Base-by-base conservation (phyloP, 305 asterid genomes). In the Fraxinus platypoda region DNA sequence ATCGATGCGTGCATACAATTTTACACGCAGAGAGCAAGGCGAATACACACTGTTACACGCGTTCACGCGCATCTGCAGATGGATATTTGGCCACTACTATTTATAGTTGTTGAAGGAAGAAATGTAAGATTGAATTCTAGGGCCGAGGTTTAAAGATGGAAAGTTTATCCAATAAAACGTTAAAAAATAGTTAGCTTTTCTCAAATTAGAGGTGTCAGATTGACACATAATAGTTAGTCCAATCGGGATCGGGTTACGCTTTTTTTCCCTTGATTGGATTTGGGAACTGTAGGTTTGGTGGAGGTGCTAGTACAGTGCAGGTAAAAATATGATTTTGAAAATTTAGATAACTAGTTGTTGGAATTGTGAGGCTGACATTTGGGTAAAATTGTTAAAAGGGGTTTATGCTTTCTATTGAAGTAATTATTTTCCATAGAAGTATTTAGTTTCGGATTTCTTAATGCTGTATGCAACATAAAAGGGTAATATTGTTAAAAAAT, bases 1-100 rank as follows among this genome's bases (percentile, higher is more conserved):
- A 52, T 89, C 73, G 79, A 26, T 75, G 75, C 30, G 33, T 62
- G 5, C 71, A 62, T 62, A 23, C 15, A 62, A 2, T 23, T 62
- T 62, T 6, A 62, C 17, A 17, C 8, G 21, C 59, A 17, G 59
- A 49, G 6, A 62, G 11, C 28, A 17, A 6, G 15, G 71, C 15
- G 30, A 8, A 25, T 21, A 2, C 11, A 21, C 30, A 7, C 28
- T n/a, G 12, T 21, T 59, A 62, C 17, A 19, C 31, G 1, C 71
- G 13, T 59, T 59, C 71, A 21, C 19, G 28, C 31, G 71, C 71
- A 28, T 19, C 71, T 1, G 71, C 71, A 23, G 71, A 62, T 21
- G 31, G 6, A 62, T 23, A 25, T 21, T 7, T 62, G 71, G 71
- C 71, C 71, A 59, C 30, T 59, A 21, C 4, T 6, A 59, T 59